phyloP scores from a whole-genome alignment of 192 early-diverging fungal genomes.

The Piromyces sp. region DNA sequence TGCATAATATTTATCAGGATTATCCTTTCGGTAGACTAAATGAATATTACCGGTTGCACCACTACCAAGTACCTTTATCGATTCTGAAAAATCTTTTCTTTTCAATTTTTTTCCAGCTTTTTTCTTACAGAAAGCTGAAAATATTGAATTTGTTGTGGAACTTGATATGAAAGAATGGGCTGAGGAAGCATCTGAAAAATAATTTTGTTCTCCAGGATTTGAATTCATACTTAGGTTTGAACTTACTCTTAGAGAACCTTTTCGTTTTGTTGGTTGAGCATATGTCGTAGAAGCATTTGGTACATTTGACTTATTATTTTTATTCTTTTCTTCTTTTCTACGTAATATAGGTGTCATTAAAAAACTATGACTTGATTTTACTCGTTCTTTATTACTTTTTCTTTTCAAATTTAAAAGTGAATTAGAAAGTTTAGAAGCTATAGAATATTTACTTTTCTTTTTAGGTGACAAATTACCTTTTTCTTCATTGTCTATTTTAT shows the following conservation, averaged over 20 bases:
- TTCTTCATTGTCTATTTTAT: not conserved
- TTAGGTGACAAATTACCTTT: not conserved
- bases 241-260: not conserved
- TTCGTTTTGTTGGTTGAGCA: not conserved
- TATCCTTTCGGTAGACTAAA: not conserved
- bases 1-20: not conserved
- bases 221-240: not conserved
- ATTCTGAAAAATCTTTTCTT: not conserved
- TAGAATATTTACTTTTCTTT: not conserved
- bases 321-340: not conserved
- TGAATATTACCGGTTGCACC: not conserved
- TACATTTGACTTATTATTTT: not conserved
- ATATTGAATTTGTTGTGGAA: not conserved
- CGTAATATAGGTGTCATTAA: not conserved
- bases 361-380: not conserved
- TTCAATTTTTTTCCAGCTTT: not conserved
- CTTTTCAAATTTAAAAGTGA: not conserved
- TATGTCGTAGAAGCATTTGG: not conserved
- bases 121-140: not conserved
- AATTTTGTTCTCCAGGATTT: not conserved
- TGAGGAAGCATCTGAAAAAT: not conserved
- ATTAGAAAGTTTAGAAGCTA: not conserved
- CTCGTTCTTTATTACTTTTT: not conserved
- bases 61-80: not conserved
- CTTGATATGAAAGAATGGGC: not conserved